Evolutionary conservation across 225 moss, liverwort and hornwort species (phyloP).

Genomic region (Physcomitrium patens): DNA sequence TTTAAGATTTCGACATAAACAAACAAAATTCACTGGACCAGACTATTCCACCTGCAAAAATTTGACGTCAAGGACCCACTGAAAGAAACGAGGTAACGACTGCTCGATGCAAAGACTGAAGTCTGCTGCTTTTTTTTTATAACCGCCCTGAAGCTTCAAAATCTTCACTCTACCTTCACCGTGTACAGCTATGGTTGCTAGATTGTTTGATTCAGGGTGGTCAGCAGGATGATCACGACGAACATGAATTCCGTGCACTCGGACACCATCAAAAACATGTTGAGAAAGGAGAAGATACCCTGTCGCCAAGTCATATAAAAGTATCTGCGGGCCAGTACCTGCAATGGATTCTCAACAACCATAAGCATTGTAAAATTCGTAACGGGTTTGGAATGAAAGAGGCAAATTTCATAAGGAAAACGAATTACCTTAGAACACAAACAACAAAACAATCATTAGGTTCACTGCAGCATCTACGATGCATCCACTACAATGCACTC

Average conservation of each 20-base stretch:
- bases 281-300: constrained; percentile 57
- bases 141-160: constrained; percentile 47
- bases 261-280: constrained; percentile 81
- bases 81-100: constrained; percentile 76
- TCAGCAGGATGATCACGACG: constrained; percentile 22
- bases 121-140: constrained; percentile 11
- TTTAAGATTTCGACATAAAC: background rate
- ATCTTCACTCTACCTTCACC: constrained; percentile 89
- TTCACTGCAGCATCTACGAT: background rate
- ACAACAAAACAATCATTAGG: constrained; percentile 7
- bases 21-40: constrained; percentile 8
- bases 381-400: background rate
- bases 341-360: constrained; percentile 26
- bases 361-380: background rate
- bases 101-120: constrained; percentile 48
- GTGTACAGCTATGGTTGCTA: constrained; percentile 66
- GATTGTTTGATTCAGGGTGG: constrained; percentile 19
- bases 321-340: constrained; percentile 86
- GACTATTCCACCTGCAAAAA: constrained; percentile 63
- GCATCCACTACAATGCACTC: background rate
- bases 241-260: constrained; percentile 82
- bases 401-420: background rate
- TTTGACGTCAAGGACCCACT: constrained; percentile 89
- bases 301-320: constrained; percentile 73
- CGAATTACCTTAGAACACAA: background rate